Percentiles rank a stretch among this genome's conserved stretches.
Evolutionary conservation across 176 grass and related monocot species (phyloP).

Genomic region (Poa pratensis): DNA sequence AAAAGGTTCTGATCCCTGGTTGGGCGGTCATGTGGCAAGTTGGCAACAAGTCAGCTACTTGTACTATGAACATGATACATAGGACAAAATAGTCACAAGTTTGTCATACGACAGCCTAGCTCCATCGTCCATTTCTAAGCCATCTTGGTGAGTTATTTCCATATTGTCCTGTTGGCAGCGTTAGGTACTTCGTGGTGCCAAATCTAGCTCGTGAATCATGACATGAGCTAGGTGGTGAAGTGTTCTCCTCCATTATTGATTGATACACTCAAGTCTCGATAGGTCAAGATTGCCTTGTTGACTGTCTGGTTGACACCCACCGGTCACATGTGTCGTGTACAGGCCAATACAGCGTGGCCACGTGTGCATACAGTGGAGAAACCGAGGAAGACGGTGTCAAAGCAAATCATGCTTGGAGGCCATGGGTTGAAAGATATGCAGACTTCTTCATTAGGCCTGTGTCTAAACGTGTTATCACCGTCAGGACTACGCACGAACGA

Average conservation of each 20-base stretch:
- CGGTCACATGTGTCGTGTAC: background rate
- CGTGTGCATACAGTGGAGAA: background rate
- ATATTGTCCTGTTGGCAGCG: background rate
- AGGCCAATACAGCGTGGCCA: background rate
- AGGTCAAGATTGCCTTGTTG: slow-evolving; percentile 17
- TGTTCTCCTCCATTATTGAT: slow-evolving; percentile 15
- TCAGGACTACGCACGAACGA: background rate
- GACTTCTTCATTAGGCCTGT: no score
- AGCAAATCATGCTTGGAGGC: background rate
- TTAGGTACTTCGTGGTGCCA: slow-evolving; percentile 5
- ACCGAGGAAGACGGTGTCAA: background rate
- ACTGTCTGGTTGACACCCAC: slow-evolving; percentile 9
- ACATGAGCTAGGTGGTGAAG: background rate
- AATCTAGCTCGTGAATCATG: slow-evolving; percentile 9
- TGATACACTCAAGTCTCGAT: background rate
- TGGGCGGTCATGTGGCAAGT: background rate
- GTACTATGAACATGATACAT: background rate
- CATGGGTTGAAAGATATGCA: background rate
- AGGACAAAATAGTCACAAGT: background rate
- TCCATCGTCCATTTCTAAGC: background rate
- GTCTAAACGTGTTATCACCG: no score
- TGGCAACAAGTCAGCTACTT: background rate
- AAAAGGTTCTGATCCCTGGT: no score
- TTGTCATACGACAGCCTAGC: background rate
- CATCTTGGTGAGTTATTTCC: background rate